phyloP scores from a whole-genome alignment of 1,284 basidiomycete genomes.

The Sparassis latifolia region DNA sequence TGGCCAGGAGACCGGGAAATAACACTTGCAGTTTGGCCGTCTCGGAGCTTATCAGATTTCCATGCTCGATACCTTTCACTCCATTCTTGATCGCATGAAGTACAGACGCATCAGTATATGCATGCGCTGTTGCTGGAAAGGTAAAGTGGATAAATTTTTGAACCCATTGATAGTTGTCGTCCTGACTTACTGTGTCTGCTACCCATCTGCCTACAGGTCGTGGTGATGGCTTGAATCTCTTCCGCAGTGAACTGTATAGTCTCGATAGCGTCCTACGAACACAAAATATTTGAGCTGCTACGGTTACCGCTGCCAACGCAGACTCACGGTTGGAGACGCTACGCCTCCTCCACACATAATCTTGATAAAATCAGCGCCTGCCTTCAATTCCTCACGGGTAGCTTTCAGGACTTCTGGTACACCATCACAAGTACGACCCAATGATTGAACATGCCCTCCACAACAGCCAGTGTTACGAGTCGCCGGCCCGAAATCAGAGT shows the following conservation, averaged over 20 bases:
- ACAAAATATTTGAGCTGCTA: neutral
- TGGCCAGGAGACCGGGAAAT: neutral
- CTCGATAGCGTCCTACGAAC: slow-evolving; percentile 33
- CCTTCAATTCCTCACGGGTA: slow-evolving; percentile 36
- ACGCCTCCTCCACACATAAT: slow-evolving; percentile 42
- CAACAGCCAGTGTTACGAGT: slow-evolving; percentile 30
- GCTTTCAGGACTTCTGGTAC: slow-evolving; percentile 35
- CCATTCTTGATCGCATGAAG: slow-evolving; percentile 34
- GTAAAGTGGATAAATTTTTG: neutral
- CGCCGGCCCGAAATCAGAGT: slow-evolving; percentile 28
- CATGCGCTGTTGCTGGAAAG: slow-evolving; percentile 28
- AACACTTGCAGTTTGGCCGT: slow-evolving; percentile 20
- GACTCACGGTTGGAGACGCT: slow-evolving; percentile 28
- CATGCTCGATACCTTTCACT: slow-evolving; percentile 40
- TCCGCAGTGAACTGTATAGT: slow-evolving; percentile 40
- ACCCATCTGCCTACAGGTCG: slow-evolving; percentile 39
- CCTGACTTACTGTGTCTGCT: slow-evolving; percentile 25
- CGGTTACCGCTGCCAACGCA: no score
- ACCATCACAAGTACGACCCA: slow-evolving; percentile 33
- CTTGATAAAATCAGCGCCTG: slow-evolving; percentile 39
- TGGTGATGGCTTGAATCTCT: slow-evolving; percentile 39
- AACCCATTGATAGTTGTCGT: neutral
- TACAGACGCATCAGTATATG: slow-evolving; percentile 33
- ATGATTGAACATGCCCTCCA: slow-evolving; percentile 28
- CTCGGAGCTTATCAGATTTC: slow-evolving; percentile 28